Evolutionary conservation across 2,329 filamentous ascomycete genomes (phyloP).

Genomic region (Claviceps arundinis): DNA sequence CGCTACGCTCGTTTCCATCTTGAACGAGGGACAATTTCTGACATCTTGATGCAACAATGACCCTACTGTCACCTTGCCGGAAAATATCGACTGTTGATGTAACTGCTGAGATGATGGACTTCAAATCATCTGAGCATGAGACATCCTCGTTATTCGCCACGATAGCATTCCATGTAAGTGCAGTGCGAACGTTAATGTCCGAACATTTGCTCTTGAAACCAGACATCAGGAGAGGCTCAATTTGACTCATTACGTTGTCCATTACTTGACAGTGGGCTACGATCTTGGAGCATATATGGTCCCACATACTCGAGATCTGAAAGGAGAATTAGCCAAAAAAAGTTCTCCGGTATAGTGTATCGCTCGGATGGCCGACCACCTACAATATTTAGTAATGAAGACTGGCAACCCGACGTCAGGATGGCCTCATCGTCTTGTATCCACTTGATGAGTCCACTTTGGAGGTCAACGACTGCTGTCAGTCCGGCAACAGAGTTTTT

Average conservation of each 20-base stretch:
- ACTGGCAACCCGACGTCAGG: slow-evolving; percentile 27
- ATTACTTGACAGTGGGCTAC: slow-evolving; percentile 21
- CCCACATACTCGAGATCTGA: slow-evolving; percentile 27
- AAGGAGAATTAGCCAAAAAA: slow-evolving; percentile 14
- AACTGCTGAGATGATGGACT: slow-evolving; percentile 46
- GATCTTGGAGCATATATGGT: slow-evolving; percentile 29
- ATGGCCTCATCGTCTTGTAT: slow-evolving; percentile 41
- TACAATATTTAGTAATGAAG: slow-evolving; percentile 25
- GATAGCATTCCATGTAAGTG: slow-evolving; percentile 53
- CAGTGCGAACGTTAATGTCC: slow-evolving; percentile 36
- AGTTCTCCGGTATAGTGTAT: neutral
- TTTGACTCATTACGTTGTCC: slow-evolving; percentile 31
- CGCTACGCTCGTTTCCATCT: slow-evolving; percentile 33
- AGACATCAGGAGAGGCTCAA: slow-evolving; percentile 42
- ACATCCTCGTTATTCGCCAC: slow-evolving; percentile 48
- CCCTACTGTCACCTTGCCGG: slow-evolving; percentile 29
- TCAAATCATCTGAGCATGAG: slow-evolving; percentile 52
- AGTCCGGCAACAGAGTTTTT: slow-evolving; percentile 11
- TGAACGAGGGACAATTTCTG: slow-evolving; percentile 31
- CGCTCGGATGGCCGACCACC: slow-evolving; percentile 11
- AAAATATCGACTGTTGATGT: slow-evolving; percentile 36
- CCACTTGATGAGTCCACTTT: slow-evolving; percentile 50
- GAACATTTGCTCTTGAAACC: slow-evolving; percentile 46
- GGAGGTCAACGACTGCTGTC: slow-evolving; percentile 44
- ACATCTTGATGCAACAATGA: slow-evolving; percentile 24